Evolutionary conservation across 257 asterid species (phyloP).

Genomic region (Hygrophila difformis): DNA sequence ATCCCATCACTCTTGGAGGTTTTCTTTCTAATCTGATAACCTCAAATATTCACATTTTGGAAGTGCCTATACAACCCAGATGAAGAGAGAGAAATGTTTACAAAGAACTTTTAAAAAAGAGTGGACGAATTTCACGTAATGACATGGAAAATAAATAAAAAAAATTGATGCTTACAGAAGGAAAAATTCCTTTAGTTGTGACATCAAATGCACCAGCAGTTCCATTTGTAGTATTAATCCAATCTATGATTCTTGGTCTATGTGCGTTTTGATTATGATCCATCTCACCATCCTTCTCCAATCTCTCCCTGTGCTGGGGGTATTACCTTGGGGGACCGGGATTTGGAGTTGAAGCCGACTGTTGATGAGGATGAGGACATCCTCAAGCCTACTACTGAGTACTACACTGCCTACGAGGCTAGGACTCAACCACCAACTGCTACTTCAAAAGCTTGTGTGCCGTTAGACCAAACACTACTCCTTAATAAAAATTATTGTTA

Average conservation of each 20-base stretch:
- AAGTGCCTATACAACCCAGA: slow-evolving; percentile 47
- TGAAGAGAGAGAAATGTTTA: slow-evolving; percentile 6
- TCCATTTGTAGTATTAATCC: slow-evolving; percentile 94
- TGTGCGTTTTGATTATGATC: slow-evolving; percentile 95
- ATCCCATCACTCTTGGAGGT: slow-evolving; percentile 95
- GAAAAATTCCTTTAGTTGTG: slow-evolving; percentile 95
- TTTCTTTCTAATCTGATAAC: slow-evolving; percentile 72
- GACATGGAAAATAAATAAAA: not conserved
- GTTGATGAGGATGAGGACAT: no score
- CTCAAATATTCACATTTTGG: slow-evolving; percentile 93
- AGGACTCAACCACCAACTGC: no score
- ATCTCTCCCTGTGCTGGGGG: no score
- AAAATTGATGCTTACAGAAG: slow-evolving; percentile 66
- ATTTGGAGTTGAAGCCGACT: no score
- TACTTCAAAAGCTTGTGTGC: no score
- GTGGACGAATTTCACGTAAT: slow-evolving; percentile 3
- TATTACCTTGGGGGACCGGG: no score
- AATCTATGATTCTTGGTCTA: slow-evolving; percentile 89
- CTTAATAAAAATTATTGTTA: no score
- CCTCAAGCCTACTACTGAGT: no score
- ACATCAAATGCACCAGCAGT: slow-evolving; percentile 95
- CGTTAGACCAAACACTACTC: no score
- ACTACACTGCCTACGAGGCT: no score
- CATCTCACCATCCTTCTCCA: slow-evolving; percentile 27
- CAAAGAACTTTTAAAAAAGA: slow-evolving; percentile 1